Conservation (phyloP, 2,329 filamentous ascomycete genomes). For the Sporothrix luriei region DNA sequence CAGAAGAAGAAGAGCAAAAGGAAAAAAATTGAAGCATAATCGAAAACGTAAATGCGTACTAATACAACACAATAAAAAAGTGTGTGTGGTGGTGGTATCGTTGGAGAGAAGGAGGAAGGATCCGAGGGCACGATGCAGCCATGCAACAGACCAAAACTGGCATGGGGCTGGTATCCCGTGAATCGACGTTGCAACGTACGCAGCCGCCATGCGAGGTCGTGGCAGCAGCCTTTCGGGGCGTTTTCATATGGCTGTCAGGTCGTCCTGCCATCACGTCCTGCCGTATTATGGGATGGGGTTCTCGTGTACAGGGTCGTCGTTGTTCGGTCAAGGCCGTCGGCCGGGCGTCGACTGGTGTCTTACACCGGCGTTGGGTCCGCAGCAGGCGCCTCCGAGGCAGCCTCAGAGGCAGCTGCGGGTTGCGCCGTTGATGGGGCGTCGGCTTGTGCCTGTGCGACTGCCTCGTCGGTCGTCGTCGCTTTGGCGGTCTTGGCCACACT, state of each 20-base stretch:
- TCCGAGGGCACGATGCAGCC: not conserved
- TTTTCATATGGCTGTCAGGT: not conserved
- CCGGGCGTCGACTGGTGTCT: no score
- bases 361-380: no score
- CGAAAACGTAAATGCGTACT: conserved; percentile 26
- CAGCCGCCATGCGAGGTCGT: not conserved
- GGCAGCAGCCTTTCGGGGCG: not conserved
- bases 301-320: not conserved
- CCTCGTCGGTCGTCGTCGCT: not conserved
- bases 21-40: not conserved
- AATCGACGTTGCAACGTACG: not conserved
- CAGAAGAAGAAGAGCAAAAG: not conserved
- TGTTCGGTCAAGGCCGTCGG: not conserved
- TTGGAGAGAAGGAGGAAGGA: not conserved
- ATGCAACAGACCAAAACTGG: not conserved
- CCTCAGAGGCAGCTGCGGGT: no score
- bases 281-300: not conserved
- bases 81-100: conserved; percentile 9
- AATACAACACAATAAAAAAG: conserved; percentile 25
- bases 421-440: no score
- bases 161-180: not conserved
- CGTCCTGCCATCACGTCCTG: not conserved
- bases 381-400: no score
- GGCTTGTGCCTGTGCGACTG: no score
- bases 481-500: conserved; percentile 3